Base-by-base conservation (phyloP, 1,284 basidiomycete species). In the Sanguinoderma infundibulare region DNA sequence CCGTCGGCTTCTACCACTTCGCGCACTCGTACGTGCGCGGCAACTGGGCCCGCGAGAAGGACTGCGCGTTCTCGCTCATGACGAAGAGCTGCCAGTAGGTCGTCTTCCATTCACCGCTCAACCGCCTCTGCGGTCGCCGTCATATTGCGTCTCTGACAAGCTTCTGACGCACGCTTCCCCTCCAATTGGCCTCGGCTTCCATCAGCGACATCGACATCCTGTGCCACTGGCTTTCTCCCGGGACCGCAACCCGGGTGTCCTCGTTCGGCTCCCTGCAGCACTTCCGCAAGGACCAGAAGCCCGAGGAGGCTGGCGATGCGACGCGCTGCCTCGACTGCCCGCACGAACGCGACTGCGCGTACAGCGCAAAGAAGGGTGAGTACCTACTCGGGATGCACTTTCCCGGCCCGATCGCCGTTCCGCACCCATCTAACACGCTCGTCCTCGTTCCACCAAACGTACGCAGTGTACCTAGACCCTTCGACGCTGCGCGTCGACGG, bases 1-100 rank as follows among this genome's bases (percentile, higher is more conserved):
- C 91, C 1, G 84, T 92, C 1, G 91, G 91, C 2, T 86, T 91
- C 69, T 91, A 81, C 67, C 92, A 95, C 73, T 95, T 94, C 73
- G 90, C 93, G 1, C 93, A 95, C 74, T 92, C 91, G 0, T 94
- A 86, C 69, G 91, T 95, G 38, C 84, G 93, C 39, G 93, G 93
- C 8, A 89, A 89, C 71, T 96, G 93, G 94, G 75, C 78, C 8
- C 86, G 79, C 44, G 91, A 95, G 73, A 75, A 78, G 2, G 78
- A 83, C 9, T 89, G 90, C 65, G 89, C 87, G 22, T 95, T 95
- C 72, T 86, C 90, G 10, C 82, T 96, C 51, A 88, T 96, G 89
- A 89, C 92, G 12, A 96, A 96, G 79, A 88, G 87, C 67, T 95
- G 90, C 83, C 93, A 96, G 92, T 93, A 68, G 46, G 79, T 69